These are phyloP conservation scores for Xerocomellus amylosporus DNA, from an alignment of 768 basidiomycete genomes.

Conservation along the genomic window DNA sequence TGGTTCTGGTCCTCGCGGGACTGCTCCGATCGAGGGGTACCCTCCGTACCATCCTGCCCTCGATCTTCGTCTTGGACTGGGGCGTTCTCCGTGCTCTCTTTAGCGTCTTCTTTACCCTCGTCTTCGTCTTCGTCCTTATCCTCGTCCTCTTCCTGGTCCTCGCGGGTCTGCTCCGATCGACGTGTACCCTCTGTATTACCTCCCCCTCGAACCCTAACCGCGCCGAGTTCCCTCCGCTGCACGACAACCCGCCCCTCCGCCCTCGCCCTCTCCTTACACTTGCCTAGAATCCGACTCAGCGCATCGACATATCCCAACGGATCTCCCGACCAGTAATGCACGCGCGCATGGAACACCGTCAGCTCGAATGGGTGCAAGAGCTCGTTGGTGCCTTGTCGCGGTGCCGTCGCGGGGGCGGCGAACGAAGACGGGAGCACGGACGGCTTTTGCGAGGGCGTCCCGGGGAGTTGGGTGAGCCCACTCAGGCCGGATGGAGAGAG, in stretches of 20 bases:
- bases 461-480: slow-evolving; percentile 21
- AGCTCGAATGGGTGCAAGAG: slow-evolving; percentile 45
- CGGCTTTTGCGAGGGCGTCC: slow-evolving; percentile 22
- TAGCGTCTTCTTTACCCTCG: neutral
- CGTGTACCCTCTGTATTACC: neutral
- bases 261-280: slow-evolving; percentile 55
- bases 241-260: slow-evolving; percentile 22
- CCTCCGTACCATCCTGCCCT: no score
- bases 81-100: neutral
- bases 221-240: slow-evolving; percentile 8
- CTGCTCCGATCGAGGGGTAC: no score
- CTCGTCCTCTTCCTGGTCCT: slow-evolving; percentile 23
- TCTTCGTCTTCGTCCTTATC: neutral
- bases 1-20: neutral
- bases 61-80: neutral
- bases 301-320: slow-evolving; percentile 78
- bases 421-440: slow-evolving; percentile 3
- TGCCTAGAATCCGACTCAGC: slow-evolving; percentile 56
- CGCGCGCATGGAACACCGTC: slow-evolving; percentile 66
- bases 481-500: slow-evolving; percentile 26
- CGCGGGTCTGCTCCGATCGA: slow-evolving; percentile 1
- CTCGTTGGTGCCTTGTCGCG: slow-evolving; percentile 3
- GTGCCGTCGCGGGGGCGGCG: slow-evolving; percentile 23
- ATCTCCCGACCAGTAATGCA: slow-evolving; percentile 82
- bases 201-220: neutral